Percentiles rank a stretch among this genome's conserved stretches.
phyloP scores from a whole-genome alignment of 83 land plant species.

The Picea engelmannii region DNA sequence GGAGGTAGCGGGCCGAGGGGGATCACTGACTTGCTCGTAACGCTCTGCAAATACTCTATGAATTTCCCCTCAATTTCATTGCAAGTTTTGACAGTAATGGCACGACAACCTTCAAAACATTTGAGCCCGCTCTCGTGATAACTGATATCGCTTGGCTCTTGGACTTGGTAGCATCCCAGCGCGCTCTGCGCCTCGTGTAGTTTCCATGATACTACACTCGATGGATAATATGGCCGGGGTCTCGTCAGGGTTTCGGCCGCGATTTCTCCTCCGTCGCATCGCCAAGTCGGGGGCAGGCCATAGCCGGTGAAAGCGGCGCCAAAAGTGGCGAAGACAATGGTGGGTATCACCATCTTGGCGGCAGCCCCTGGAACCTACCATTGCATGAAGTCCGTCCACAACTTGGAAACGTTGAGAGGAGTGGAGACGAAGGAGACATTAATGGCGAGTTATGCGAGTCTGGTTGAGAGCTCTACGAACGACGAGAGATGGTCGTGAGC shows the following conservation, averaged over 20 bases:
- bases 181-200: background rate
- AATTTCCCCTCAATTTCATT: constrained; percentile 33
- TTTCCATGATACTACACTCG: background rate
- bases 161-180: background rate
- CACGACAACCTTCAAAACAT: constrained; percentile 6
- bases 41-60: too few relatives aligned
- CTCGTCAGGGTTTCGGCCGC: background rate
- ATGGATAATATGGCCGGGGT: background rate
- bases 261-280: background rate
- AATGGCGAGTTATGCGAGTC: too few relatives aligned
- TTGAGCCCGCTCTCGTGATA: constrained; percentile 10
- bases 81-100: constrained; percentile 28
- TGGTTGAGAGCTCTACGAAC: too few relatives aligned
- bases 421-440: constrained; percentile 18
- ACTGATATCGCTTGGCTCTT: constrained; percentile 6
- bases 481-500: too few relatives aligned
- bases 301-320: constrained; percentile 19
- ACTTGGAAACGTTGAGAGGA: constrained; percentile 24
- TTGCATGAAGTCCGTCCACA: constrained; percentile 16
- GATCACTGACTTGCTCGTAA: too few relatives aligned
- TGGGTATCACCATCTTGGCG: constrained; percentile 21
- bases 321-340: constrained; percentile 10
- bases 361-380: constrained; percentile 34
- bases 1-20: too few relatives aligned
- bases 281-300: background rate